Evolutionary conservation across 2,329 filamentous ascomycete genomes (phyloP), one percentile per base, ranked within the genome.

Genomic region (Neonectria faginata): DNA sequence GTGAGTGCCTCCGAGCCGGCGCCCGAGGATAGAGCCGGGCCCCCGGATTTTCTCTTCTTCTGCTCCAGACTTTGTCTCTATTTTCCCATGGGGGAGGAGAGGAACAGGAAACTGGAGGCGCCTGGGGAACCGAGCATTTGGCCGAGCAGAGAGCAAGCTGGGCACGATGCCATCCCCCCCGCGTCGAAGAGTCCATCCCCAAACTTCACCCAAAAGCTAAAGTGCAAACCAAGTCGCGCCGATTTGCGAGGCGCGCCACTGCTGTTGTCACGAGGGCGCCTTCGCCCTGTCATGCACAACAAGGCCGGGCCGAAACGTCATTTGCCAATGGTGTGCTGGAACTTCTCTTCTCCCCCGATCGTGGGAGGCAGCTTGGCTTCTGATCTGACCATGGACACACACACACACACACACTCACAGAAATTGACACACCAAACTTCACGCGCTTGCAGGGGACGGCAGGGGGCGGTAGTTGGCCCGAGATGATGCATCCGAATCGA

Each of bases 231-330:
- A 6, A 25, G 7, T 29, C 29, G 29, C 29, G 29, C 29, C 29
- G 31, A 18, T 20, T 52, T 12, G 9, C 18, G 10, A 7, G 2
- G 62, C 44, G 22, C 22, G 22, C n/a, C n/a, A n/a, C n/a, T n/a
- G n/a, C 20, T 20, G 2, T 2, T 62, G 69, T 73, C 70, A 73
- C 70, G 67, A 66, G 62, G 50, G 60, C 51, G 63, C 60, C 52
- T 63, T 70, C 67, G 66, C 59, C 60, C 59, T 67, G 69, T 64
- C 70, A 73, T 70, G 70, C 71, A 73, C 71, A 73, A n/a, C 67
- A 57, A 64, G 60, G 65, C 70, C 71, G 71, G 67, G 57, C 71
- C 70, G 71, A 73, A 72, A 73, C 70, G 70, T 67, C 70, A 71
- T 60, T 60, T 68, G 63, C 48, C 36, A 27, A 27, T n/a, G 20